Evolutionary conservation across 495 filamentous ascomycete species (phyloP).

Genomic region (Xylaria flabelliformis): DNA sequence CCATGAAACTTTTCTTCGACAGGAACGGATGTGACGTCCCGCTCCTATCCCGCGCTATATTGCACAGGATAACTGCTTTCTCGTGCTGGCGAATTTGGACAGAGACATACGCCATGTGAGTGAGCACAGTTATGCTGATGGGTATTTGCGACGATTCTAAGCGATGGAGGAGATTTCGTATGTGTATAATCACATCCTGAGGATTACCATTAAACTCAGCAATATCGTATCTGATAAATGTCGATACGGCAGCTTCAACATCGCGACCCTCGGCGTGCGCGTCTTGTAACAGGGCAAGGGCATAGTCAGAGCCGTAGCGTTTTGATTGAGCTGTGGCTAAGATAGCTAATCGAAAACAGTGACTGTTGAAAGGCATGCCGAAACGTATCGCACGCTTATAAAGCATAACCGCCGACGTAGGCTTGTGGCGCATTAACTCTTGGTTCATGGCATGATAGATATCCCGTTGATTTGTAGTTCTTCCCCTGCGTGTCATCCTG

Average conservation of each 20-base stretch:
- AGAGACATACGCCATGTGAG: slow-evolving; percentile 48
- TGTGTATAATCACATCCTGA: slow-evolving; percentile 29
- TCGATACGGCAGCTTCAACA: slow-evolving; percentile 37
- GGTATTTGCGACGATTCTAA: slow-evolving; percentile 42
- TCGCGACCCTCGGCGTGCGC: slow-evolving; percentile 45
- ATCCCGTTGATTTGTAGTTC: slow-evolving; percentile 36
- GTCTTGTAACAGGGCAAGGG: slow-evolving; percentile 42
- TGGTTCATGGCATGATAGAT: slow-evolving; percentile 48
- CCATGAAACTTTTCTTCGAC: slow-evolving; percentile 47
- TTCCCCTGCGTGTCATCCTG: slow-evolving; percentile 33
- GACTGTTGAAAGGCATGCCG: slow-evolving; percentile 40
- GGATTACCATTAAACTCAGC: slow-evolving; percentile 22
- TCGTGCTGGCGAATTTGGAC: slow-evolving; percentile 36
- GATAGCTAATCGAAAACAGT: slow-evolving; percentile 49
- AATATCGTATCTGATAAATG: slow-evolving; percentile 42
- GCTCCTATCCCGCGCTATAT: slow-evolving; percentile 40
- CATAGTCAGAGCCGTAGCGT: slow-evolving; percentile 24
- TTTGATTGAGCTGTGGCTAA: slow-evolving; percentile 44
- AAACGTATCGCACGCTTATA: slow-evolving; percentile 44
- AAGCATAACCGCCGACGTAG: slow-evolving; percentile 38
- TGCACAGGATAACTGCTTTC: slow-evolving; percentile 46
- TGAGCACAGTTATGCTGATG: slow-evolving; percentile 40
- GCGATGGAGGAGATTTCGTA: slow-evolving; percentile 35
- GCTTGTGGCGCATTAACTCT: slow-evolving; percentile 32
- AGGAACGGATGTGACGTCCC: slow-evolving; percentile 38